phyloP scores from a whole-genome alignment of 495 filamentous ascomycete genomes.

The Pyrenopolyporus hunteri region DNA sequence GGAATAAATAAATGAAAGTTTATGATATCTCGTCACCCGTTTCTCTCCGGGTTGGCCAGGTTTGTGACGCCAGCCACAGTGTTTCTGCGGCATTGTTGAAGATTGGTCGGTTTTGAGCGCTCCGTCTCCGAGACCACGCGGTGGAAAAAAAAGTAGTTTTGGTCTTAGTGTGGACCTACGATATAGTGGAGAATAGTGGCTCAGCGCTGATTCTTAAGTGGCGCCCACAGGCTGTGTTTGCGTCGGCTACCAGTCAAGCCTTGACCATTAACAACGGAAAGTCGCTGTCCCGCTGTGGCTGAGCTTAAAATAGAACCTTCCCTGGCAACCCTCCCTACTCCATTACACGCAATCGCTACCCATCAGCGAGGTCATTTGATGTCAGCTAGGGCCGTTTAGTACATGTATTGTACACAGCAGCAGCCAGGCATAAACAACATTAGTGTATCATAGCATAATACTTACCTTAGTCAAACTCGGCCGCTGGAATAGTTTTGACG shows the following conservation, averaged over 20 bases:
- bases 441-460: conserved; percentile 2
- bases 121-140: neutral
- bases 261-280: neutral
- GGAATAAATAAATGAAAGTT: conserved; percentile 18
- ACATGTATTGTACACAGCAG: conserved; percentile 15
- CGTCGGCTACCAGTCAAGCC: neutral
- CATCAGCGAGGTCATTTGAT: conserved; percentile 28
- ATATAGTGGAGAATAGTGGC: conserved; percentile 13
- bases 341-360: conserved; percentile 27
- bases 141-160: too few species aligned
- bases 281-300: too few species aligned
- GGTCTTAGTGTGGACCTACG: neutral
- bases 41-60: neutral
- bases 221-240: conserved; percentile 22
- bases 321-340: neutral
- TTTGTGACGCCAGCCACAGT: neutral
- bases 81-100: neutral
- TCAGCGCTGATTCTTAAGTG: conserved; percentile 15
- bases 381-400: conserved; percentile 8
- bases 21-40: neutral
- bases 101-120: neutral
- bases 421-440: conserved; percentile 17
- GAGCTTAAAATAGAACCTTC: conserved; percentile 33
- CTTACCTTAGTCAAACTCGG: too few species aligned
- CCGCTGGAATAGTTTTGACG: too few species aligned